Evolutionary conservation across 1,139 yeast genomes (phyloP).

Genomic region (Arxiozyma heterogenica): DNA sequence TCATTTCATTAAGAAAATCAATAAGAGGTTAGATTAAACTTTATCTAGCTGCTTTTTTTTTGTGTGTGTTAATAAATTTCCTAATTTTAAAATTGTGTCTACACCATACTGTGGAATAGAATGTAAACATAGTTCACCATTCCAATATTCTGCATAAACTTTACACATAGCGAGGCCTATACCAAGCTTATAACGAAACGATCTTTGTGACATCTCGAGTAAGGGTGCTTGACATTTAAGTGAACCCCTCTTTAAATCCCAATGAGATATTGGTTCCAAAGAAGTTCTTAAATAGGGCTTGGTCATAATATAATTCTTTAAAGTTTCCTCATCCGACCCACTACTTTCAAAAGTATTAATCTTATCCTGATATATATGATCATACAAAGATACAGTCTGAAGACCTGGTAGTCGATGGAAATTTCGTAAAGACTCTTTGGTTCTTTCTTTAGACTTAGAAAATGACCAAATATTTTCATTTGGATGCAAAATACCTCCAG

Average conservation of each 20-base stretch:
- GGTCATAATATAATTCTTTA: conserved; percentile 3
- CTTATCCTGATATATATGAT: conserved; percentile 16
- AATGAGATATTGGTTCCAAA: conserved; percentile 33
- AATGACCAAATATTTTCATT: conserved; percentile 67
- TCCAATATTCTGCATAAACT: conserved; percentile 94
- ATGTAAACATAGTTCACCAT: conserved; percentile 73
- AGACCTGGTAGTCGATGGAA: conserved; percentile 63
- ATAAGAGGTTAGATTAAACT: conserved; percentile 32
- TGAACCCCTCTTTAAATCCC: conserved; percentile 20
- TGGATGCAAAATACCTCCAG: conserved; percentile 55
- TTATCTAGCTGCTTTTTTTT: conserved; percentile 63
- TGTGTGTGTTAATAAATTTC: conserved; percentile 64
- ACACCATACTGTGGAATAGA: conserved; percentile 87
- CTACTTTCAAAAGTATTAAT: neutral
- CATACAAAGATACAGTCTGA: conserved; percentile 28
- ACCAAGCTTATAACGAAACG: conserved; percentile 67
- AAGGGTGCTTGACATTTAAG: conserved; percentile 36
- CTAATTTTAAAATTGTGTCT: conserved; percentile 71
- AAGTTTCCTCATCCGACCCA: neutral
- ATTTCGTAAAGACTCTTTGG: conserved; percentile 48
- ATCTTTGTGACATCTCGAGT: conserved; percentile 53
- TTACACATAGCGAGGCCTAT: conserved; percentile 86
- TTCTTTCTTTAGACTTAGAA: conserved; percentile 54
- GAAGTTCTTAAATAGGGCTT: conserved; percentile 30
- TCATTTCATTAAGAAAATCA: neutral